These are phyloP conservation scores for Trichoderma asperellum DNA, from an alignment of 2,329 filamentous ascomycete genomes.

Conservation along the genomic window DNA sequence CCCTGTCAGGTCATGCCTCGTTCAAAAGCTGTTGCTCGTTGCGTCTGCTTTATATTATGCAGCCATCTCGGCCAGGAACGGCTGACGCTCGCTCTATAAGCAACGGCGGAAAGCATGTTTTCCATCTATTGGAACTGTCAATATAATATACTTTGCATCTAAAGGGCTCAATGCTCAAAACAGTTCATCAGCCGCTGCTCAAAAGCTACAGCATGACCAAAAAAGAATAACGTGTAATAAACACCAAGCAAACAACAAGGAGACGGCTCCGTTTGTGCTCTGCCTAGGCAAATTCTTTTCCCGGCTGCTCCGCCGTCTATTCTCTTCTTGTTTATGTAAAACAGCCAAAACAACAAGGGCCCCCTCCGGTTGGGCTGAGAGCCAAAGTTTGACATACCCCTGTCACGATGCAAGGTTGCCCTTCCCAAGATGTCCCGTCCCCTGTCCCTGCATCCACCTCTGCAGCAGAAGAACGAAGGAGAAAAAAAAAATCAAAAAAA, in stretches of 20 bases:
- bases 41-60: constrained; percentile 2
- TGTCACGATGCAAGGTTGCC: constrained; percentile 27
- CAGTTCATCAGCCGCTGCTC: not conserved
- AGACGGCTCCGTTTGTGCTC: not conserved
- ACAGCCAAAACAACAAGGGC: constrained; percentile 16
- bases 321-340: not conserved
- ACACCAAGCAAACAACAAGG: not conserved
- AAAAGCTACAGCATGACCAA: not conserved
- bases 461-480: not conserved
- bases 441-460: constrained; percentile 27
- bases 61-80: not conserved
- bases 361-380: constrained; percentile 15
- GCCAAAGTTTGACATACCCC: constrained; percentile 24
- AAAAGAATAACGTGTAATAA: not conserved
- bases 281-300: not conserved
- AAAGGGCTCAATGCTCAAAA: not conserved
- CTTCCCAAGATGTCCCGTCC: constrained; percentile 26
- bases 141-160: constrained; percentile 20
- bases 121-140: constrained; percentile 5
- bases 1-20: not conserved
- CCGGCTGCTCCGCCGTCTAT: constrained; percentile 10
- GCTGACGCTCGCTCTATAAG: not conserved
- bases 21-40: not conserved
- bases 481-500: constrained; percentile 25
- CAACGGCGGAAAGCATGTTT: constrained; percentile 16